Percentiles rank a stretch among this genome's conserved stretches.
These are phyloP conservation scores for Blastobotrys mokoenaii DNA, from an alignment of 805 yeast genomes.

Conservation along the genomic window DNA sequence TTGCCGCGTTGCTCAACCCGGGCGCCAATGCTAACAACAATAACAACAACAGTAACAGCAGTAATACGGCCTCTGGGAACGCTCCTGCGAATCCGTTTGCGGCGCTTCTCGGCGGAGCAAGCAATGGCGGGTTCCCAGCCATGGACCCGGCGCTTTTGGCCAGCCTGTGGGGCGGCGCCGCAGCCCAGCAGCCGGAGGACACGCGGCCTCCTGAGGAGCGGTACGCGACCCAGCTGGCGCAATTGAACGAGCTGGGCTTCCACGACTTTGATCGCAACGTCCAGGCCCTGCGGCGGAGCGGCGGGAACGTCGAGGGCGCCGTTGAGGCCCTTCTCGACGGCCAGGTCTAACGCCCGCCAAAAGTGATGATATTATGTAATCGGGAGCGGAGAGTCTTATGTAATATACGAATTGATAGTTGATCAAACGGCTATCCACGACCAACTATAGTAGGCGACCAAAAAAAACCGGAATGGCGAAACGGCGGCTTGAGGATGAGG, in stretches of 20 bases:
- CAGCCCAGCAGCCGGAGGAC: slow-evolving; percentile 40
- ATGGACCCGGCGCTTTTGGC: slow-evolving; percentile 14
- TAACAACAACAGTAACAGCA: not conserved
- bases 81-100: slow-evolving; percentile 26
- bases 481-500: no score
- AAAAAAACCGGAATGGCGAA: no score
- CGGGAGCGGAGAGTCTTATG: no score
- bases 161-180: slow-evolving; percentile 15
- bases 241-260: slow-evolving; percentile 78
- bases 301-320: slow-evolving; percentile 97
- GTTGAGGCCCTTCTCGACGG: slow-evolving; percentile 75
- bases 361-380: no score
- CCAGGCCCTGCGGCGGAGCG: slow-evolving; percentile 85
- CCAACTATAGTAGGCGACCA: no score
- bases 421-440: no score
- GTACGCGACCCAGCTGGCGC: slow-evolving; percentile 62
- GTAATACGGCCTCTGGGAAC: slow-evolving; percentile 4
- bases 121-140: slow-evolving; percentile 5
- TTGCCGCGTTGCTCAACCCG: slow-evolving; percentile 11
- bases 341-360: slow-evolving; percentile 29
- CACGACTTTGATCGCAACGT: slow-evolving; percentile 88
- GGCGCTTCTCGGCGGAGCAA: slow-evolving; percentile 37
- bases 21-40: slow-evolving; percentile 6
- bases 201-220: slow-evolving; percentile 74
- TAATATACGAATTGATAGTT: no score